Percentiles rank a stretch among this genome's conserved stretches.
Conservation (phyloP, 257 asterid genomes). For the Schizonepeta tenuifolia region DNA sequence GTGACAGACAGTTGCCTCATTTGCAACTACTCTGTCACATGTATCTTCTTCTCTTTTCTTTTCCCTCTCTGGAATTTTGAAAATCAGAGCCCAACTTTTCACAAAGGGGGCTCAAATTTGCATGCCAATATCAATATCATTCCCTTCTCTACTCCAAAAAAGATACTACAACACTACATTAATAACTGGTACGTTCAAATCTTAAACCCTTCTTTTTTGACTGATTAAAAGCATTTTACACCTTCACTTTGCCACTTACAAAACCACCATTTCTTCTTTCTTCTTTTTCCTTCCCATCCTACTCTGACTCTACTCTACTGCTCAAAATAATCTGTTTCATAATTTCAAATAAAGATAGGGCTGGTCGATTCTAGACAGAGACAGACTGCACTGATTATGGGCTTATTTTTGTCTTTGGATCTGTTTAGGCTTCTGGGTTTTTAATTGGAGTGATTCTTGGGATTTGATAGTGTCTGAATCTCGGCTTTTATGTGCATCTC, state of each 20-base stretch:
- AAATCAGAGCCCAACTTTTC: constrained; percentile 61
- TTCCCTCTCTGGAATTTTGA: constrained; percentile 74
- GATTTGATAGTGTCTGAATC: constrained; percentile 26
- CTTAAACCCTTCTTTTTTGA: constrained; percentile 54
- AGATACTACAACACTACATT: constrained; percentile 21
- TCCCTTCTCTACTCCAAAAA: constrained; percentile 37
- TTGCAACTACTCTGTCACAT: constrained; percentile 44
- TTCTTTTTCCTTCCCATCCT: constrained; percentile 18
- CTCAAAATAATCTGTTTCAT: neutral
- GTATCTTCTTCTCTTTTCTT: constrained; percentile 44
- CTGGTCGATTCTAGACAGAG: constrained; percentile 15
- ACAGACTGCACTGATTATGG: neutral
- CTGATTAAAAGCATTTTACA: constrained; percentile 45
- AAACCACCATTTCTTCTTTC: neutral
- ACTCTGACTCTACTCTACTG: constrained; percentile 7
- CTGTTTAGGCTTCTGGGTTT: constrained; percentile 33
- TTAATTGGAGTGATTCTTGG: constrained; percentile 47
- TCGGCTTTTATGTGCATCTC: constrained; percentile 4
- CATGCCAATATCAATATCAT: constrained; percentile 46
- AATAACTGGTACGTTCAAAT: constrained; percentile 60
- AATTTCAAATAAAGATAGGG: constrained; percentile 32
- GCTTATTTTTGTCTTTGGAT: constrained; percentile 39
- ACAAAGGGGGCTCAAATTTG: constrained; percentile 57
- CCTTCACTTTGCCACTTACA: constrained; percentile 27
- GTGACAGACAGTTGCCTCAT: constrained; percentile 46